Base-by-base conservation (phyloP, 805 yeast genomes). In the Saturnispora galanensis region DNA sequence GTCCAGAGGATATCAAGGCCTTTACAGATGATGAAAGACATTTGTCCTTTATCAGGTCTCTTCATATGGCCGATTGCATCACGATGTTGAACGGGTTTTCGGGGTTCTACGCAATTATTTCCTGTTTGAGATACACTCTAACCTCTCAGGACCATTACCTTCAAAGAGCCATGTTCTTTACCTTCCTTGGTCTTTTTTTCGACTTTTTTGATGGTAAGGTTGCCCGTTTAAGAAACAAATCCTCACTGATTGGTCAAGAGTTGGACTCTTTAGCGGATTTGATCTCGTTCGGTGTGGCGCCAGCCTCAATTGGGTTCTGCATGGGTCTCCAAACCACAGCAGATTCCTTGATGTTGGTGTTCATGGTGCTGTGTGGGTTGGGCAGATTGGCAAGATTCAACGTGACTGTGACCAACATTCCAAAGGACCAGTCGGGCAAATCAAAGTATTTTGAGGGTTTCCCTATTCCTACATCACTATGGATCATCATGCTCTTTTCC, bases 171-270 rank as follows among this genome's bases (percentile, higher is more conserved):
- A 89, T 88, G 66, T 79, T 83, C 52, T 87, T 72, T 66, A 86
- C 88, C 37, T 72, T 84, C n/a, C 69, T 90, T 53, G 98, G 98
- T 5, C 76, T 90, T 57, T 87, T 93, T 60, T 90, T 90, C 63
- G 98, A 90, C 64, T 88, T 93, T 62, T 84, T 93, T 62, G 98
- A 93, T 62, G 98, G 98, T 31, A 79, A 95, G 56, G 98, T 90
- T 7, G 98, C 98, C 4, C 76, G 98, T 58, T 74, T 93, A 67
- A 77, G 96, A 66, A 84, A 88, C 62, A 87, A 89, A 67, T 77
- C 95, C 2, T 82, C 94, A 10, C 72, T 93, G 45, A 85, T 93
- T 84, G 98, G 98, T 49, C 97, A 93, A 65, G 98, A 93, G 67
- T 76, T 93, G 56, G 98, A 93, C 61, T 89, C 97, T 1, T 73